A percentile compares a stretch with the other conserved stretches of the same genome.
Conservation (phyloP, 768 basidiomycete species). For the Amanita molliuscula region DNA sequence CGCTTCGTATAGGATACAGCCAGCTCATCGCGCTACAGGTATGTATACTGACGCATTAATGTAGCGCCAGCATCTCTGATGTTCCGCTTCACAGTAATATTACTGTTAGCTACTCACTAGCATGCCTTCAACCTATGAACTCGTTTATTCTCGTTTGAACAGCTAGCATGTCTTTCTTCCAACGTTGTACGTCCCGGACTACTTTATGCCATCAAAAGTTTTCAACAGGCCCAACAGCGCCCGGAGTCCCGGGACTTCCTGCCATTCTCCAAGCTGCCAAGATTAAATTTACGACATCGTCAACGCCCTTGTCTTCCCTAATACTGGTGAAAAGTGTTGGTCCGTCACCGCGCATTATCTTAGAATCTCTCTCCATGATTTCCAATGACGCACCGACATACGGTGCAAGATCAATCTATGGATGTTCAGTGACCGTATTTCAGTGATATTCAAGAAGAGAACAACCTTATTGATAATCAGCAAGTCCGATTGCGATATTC, state of each 20-base stretch:
- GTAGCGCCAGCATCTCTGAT: too few relatives aligned
- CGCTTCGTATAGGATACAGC: slow-evolving; percentile 7
- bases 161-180: not conserved
- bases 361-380: slow-evolving; percentile 92
- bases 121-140: too few relatives aligned
- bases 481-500: slow-evolving; percentile 92
- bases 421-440: not conserved
- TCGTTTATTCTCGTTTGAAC: too few relatives aligned
- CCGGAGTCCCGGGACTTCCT: slow-evolving; percentile 59
- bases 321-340: slow-evolving; percentile 90
- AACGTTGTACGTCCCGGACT: not conserved
- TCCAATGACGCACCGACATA: slow-evolving; percentile 88
- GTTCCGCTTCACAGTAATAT: too few relatives aligned
- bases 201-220: not conserved
- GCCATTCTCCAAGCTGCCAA: slow-evolving; percentile 83
- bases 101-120: too few relatives aligned
- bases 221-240: slow-evolving; percentile 30
- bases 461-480: slow-evolving; percentile 89
- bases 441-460: not conserved
- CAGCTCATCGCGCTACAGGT: not conserved
- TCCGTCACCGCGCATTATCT: slow-evolving; percentile 87
- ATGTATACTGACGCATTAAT: too few relatives aligned
- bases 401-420: slow-evolving; percentile 85
- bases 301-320: slow-evolving; percentile 66
- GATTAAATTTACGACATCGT: slow-evolving; percentile 73